Evolutionary conservation across 169 alveolate genomes (phyloP), one percentile per base, ranked within the genome.

Genomic region (Cryptosporidium canis): DNA sequence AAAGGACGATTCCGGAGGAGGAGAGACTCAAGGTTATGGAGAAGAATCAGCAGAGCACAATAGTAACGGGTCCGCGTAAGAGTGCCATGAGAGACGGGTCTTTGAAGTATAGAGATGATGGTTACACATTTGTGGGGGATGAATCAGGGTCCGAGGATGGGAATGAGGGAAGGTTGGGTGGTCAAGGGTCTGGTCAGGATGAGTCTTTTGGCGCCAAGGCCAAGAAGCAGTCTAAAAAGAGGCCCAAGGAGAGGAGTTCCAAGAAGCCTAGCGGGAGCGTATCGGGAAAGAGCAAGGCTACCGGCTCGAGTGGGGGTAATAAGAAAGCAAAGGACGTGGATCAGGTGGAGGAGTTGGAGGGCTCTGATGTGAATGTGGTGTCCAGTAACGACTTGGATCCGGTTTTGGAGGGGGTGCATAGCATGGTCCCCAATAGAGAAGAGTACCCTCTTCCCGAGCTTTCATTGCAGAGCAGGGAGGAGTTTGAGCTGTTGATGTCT

Each of bases 11-110:
- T 3, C 98, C 98, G 0, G 91, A 93, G 64, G 97, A 94, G 66
- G 97, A 95, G 77, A 83, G 98, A 41, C 92, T 92, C 31, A 93
- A 93, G 91, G 55, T 94, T 39, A 91, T 92, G 82, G 93, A 93
- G 67, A 83, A 92, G 90, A 93, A 91, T 51, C 95, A 93, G 56
- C 95, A 94, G 45, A 96, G 93, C 39, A 58, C 93, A 48, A 83
- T 95, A 65, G 96, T 95, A 8, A 91, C 92, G 83, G 97, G 97
- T 12, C 97, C 97, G 3, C 87, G 98, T 8, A 95, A 93, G 68
- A 95, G 97, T 21, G 83, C 97, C 55, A 92, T 92, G 68, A 71
- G 92, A 71, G 87, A 77, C 39, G 87, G 87, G 12, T 39, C 87
- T 29, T n/a, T 77, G 18, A 77, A 41, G 39, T 77, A 56, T 31